Conservation (phyloP, 352 stramenopile species). For the Sclerospora graminicola region DNA sequence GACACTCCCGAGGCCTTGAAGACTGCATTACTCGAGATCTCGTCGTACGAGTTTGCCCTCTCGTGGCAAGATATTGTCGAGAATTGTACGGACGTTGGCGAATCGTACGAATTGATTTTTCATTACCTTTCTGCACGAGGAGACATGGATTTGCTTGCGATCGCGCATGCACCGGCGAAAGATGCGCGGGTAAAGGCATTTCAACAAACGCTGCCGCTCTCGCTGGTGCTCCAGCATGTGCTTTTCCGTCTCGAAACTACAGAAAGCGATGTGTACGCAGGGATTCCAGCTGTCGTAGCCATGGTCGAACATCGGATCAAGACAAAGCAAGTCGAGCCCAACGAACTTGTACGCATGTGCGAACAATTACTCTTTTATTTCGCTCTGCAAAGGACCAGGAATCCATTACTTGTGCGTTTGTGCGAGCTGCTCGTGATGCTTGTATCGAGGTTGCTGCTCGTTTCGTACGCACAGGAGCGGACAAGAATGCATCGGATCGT, state of each 20-base stretch:
- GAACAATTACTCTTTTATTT: slow-evolving; percentile 45
- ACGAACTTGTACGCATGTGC: slow-evolving; percentile 27
- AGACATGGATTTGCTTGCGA: slow-evolving; percentile 30
- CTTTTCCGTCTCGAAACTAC: slow-evolving; percentile 13
- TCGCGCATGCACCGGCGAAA: slow-evolving; percentile 1
- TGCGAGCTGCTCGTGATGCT: slow-evolving; percentile 24
- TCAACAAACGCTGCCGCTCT: slow-evolving; percentile 8
- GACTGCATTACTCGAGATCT: slow-evolving; percentile 14
- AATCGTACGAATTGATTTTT: slow-evolving; percentile 27
- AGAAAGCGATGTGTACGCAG: slow-evolving; percentile 8
- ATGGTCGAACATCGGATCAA: slow-evolving; percentile 11
- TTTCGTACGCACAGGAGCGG: too few relatives aligned
- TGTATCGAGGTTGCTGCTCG: too few relatives aligned
- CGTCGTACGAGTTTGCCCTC: slow-evolving; percentile 15
- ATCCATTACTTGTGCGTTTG: too few relatives aligned
- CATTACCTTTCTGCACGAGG: slow-evolving; percentile 42
- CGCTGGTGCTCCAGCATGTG: slow-evolving; percentile 20
- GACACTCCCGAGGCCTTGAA: slow-evolving; percentile 10
- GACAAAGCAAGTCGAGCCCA: slow-evolving; percentile 1
- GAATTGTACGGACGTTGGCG: slow-evolving; percentile 20
- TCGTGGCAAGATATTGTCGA: slow-evolving; percentile 28
- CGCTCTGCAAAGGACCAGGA: too few relatives aligned
- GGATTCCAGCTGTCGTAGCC: slow-evolving; percentile 4
- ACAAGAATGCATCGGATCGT: slow-evolving; percentile 26
- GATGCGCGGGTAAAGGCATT: slow-evolving; percentile 6